Conservation (phyloP, 1,139 yeast genomes). For the Komagataea norvegica region DNA sequence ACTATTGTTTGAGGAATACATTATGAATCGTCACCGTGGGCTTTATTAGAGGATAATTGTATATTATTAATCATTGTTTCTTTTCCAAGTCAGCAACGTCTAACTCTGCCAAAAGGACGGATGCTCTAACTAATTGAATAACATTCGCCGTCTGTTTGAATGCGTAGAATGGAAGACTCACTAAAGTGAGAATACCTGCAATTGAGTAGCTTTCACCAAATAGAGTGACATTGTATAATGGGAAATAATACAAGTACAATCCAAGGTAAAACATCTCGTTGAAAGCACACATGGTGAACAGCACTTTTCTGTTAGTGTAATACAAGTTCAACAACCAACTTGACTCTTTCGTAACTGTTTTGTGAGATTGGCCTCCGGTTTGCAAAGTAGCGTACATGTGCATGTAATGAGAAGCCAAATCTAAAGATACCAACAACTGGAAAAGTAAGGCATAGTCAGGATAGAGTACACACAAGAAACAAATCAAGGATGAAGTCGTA, state of each 20-base stretch:
- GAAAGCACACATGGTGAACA: conserved; percentile 85
- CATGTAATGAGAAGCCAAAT: conserved; percentile 93
- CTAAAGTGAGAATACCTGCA: conserved; percentile 59
- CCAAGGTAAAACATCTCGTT: conserved; percentile 94
- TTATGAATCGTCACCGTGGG: neutral
- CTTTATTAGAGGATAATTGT: no score
- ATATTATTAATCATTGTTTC: conserved; percentile 10
- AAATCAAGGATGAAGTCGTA: conserved; percentile 86
- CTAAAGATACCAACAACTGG: conserved; percentile 83
- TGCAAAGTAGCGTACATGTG: conserved; percentile 95
- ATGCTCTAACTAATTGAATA: conserved; percentile 84
- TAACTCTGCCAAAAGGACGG: conserved; percentile 67
- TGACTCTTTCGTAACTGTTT: conserved; percentile 69
- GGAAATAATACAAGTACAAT: conserved; percentile 68
- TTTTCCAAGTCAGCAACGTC: conserved; percentile 57
- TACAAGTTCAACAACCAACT: conserved; percentile 74
- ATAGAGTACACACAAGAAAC: conserved; percentile 76
- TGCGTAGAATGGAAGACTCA: conserved; percentile 81
- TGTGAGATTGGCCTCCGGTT: conserved; percentile 78
- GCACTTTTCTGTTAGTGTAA: conserved; percentile 78
- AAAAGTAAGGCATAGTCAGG: conserved; percentile 61
- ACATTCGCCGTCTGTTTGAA: conserved; percentile 90
- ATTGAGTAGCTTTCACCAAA: conserved; percentile 46
- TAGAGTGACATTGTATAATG: conserved; percentile 25
- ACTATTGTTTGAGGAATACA: neutral